Base-by-base conservation (phyloP, 305 asterid genomes). In the Vinca major region DNA sequence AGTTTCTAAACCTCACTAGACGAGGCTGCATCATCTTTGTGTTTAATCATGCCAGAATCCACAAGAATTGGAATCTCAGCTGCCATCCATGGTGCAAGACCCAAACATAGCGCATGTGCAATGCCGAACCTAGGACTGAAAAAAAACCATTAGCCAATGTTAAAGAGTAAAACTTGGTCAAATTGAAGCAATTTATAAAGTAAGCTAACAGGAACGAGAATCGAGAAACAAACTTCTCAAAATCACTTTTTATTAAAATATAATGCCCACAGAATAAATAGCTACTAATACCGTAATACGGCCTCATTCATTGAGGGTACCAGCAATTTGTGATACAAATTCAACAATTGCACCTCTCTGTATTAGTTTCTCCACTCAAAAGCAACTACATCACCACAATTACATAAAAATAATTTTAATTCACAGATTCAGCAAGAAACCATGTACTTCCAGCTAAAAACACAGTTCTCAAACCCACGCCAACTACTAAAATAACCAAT, bases 81-180 rank as follows among this genome's bases (percentile, higher is more conserved):
- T 12, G 96, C 97, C 70, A 88, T 87, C 97, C 97, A 90, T 21
- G 97, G 97, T 66, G 96, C 96, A 71, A 88, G 95, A 6, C 97
- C 97, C 84, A 90, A 77, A 70, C 97, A 88, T 21, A 91, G 92
- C 2, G 95, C 97, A 71, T 91, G 97, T 1, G 97, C 97, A 63
- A 91, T 82, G 43, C 97, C 97, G 76, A 91, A 91, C 80, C 97
- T 88, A 68, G 96, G 97, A 74, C 97, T 90, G 84, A 57, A 53
- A 48, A 64, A 69, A 41, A 4, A 41, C 1, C 44, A 65, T 63
- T 21, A 16, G 44, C 36, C 1, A 7, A 1, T 41, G 44, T 52
- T 37, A 65, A 6, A 70, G 62, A 7, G 5, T n/a, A 48, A 17
- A 58, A 45, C 44, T 21, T 3, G 12, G 54, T 43, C 6, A 63